Base-by-base conservation (phyloP, 768 basidiomycete genomes). In the Strobilomyces confusus region DNA sequence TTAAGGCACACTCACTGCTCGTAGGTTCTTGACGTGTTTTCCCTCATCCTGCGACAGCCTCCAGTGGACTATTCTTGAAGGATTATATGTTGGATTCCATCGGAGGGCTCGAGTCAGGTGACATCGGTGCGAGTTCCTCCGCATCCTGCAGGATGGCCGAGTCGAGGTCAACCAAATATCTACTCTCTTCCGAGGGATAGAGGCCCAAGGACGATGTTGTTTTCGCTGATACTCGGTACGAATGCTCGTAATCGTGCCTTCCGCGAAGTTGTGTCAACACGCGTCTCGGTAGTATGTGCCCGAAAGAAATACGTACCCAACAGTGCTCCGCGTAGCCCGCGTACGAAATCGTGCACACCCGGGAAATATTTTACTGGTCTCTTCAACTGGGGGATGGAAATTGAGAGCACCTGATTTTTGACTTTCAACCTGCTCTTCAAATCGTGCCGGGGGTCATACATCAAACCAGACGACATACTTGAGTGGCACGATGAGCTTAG, bases 91-190 rank as follows among this genome's bases (percentile, higher is more conserved):
- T 9, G 14, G 43, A 12, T 44, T 5, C 2, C 9, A 26, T 34
- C 14, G 41, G 8, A 9, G 19, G 11, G 8, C n/a, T 5, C 13
- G 2, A 8, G 2, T 22, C 34, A 5, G 44, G n/a, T n/a, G n/a
- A n/a, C n/a, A n/a, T n/a, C n/a, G n/a, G n/a, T n/a, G n/a, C n/a
- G n/a, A n/a, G 26, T 9, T 45, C 26, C 3, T 52, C 44, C 5
- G 41, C 42, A 32, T 47, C 34, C 37, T 52, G 52, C 2, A 43
- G 19, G 0, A 52, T 52, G 7, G 54, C 54, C 55, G 55, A 50
- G 26, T 72, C 69, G 2, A 72, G 49, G 48, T 71, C 72, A 17
- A 60, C 69, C 44, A 72, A 19, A 34, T 68, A 72, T 1, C 69
- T 69, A 26, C 55, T 29, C 20, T 47, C 30, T 11, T 47, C 36